Evolutionary conservation across 768 basidiomycete genomes (phyloP), one percentile per base, ranked within the genome.

Genomic region (Boletus tomentosulus): DNA sequence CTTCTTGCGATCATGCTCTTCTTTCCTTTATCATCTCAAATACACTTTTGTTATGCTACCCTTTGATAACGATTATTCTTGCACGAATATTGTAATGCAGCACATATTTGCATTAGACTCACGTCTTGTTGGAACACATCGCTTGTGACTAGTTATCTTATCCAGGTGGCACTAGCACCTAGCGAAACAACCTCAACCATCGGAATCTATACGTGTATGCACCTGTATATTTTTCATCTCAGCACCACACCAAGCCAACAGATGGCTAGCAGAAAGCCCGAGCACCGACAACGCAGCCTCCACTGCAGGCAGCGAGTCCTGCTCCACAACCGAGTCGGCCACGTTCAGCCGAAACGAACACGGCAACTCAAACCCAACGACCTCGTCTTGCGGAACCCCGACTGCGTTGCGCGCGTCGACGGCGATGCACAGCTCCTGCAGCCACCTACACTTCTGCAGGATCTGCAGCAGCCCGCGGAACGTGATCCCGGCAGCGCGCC

Each of bases 381-480:
- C 22, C 25, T 13, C 31, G 22, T 30, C 22, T 22, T 15, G 4
- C 0, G 44, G n/a, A 6, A 53, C 8, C 8, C 12, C 16, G 3
- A 4, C n/a, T 9, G 43, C 45, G 45, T 30, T 46, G 0, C 25
- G 7, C 5, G 42, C 49, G 33, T 58, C 45, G 11, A 61, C 10
- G 6, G 41, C 52, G 3, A 62, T 4, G n/a, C 55, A 55, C 2
- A 61, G 33, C 12, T 22, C 27, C n/a, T 35, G 42, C 25, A 54
- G 28, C 3, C 2, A 7, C n/a, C 7, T 16, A 19, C 50, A 59
- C n/a, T 34, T 22, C 2, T 30, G 34, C 16, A 58, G 10, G 2
- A 62, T 19, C 24, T 19, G 46, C 15, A 31, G 12, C 4, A 62
- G 47, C 22, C 57, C 51, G 7, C 12, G 25, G 8, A 56, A 34